phyloP scores from a whole-genome alignment of 2,329 filamentous ascomycete species.

The Orbilia javanica region DNA sequence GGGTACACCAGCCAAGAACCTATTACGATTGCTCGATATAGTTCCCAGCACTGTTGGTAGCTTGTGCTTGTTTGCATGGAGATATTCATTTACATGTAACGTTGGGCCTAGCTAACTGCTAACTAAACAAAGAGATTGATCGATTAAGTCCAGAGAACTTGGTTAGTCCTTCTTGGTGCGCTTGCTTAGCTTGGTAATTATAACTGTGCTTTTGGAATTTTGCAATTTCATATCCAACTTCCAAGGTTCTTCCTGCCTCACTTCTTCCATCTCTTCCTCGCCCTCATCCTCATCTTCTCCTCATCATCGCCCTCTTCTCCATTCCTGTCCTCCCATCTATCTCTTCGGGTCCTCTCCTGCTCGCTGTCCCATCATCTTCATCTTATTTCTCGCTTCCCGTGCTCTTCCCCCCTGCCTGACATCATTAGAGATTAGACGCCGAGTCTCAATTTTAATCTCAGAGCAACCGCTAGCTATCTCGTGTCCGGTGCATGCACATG shows the following conservation, averaged over 20 bases:
- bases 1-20: too few relatives aligned
- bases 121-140: constrained; percentile 13
- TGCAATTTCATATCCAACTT: constrained; percentile 4
- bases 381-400: background rate
- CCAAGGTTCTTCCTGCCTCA: background rate
- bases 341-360: background rate
- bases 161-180: background rate
- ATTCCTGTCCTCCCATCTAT: too few relatives aligned
- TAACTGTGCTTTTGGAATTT: constrained; percentile 1
- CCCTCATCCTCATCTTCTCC: background rate
- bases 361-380: background rate
- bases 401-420: background rate
- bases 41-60: too few relatives aligned
- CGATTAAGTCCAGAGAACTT: too few relatives aligned
- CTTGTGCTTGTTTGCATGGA: background rate
- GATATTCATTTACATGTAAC: background rate
- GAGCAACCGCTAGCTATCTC: background rate
- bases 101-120: too few relatives aligned
- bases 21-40: too few relatives aligned
- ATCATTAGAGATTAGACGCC: constrained; percentile 5
- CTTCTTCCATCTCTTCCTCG: background rate
- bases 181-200: background rate
- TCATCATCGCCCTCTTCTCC: background rate
- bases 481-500: background rate
- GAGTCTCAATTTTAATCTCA: background rate